These are phyloP conservation scores for Xylaria sp. DNA, from an alignment of 2,329 filamentous ascomycete genomes.

Conservation along the genomic window DNA sequence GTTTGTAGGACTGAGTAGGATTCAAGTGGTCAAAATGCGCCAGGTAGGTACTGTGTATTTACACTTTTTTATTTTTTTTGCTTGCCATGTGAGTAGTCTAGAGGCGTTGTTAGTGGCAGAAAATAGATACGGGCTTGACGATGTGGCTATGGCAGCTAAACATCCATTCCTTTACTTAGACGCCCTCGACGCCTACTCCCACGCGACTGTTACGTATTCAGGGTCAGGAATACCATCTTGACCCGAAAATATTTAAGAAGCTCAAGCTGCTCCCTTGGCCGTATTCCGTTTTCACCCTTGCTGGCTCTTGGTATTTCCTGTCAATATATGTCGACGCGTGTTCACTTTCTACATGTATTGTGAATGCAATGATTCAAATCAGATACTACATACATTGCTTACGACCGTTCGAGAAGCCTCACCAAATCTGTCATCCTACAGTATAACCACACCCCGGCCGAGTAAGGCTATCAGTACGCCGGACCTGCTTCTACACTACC, in stretches of 20 bases:
- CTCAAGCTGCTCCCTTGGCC: not conserved
- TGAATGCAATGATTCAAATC: not conserved
- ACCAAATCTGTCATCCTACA: not conserved
- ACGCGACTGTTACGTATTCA: too few relatives aligned
- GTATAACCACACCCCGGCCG: not conserved
- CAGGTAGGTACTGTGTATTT: not conserved
- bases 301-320: not conserved
- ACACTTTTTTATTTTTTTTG: too few relatives aligned
- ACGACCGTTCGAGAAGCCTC: not conserved
- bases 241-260: conserved; percentile 12
- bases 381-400: not conserved
- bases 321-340: not conserved
- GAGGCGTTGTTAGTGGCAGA: conserved; percentile 17
- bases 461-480: too few relatives aligned
- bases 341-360: not conserved
- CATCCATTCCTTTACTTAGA: not conserved
- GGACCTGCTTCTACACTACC: too few relatives aligned
- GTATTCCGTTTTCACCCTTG: not conserved
- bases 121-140: conserved; percentile 11
- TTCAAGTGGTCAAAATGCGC: not conserved
- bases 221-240: conserved; percentile 2
- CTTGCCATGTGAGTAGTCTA: not conserved
- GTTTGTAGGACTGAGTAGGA: not conserved
- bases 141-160: conserved; percentile 15
- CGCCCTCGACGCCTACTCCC: too few relatives aligned